Conservation (phyloP, 768 basidiomycete genomes). For the Pholiota microspora region DNA sequence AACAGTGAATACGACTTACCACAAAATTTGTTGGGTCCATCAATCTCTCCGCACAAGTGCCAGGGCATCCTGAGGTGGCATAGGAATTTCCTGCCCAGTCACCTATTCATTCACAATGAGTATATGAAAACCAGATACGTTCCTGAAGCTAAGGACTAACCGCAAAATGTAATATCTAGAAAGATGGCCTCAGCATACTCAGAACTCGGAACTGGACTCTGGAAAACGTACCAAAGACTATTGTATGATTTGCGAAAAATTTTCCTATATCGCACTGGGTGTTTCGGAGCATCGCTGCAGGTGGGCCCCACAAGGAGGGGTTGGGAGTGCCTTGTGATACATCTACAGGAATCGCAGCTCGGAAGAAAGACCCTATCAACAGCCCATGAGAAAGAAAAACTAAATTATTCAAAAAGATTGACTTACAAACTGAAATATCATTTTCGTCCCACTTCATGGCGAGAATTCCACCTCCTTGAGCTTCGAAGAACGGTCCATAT, state of each 20-base stretch:
- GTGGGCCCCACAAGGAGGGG: constrained; percentile 67
- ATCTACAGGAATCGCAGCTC: constrained; percentile 71
- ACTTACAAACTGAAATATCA: constrained; percentile 76
- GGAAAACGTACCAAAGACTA: constrained; percentile 64
- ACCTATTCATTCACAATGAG: constrained; percentile 35
- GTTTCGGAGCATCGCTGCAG: constrained; percentile 62
- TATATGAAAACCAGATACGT: background rate
- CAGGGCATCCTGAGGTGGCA: constrained; percentile 66
- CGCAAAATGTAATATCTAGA: constrained; percentile 82
- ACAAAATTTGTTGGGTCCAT: constrained; percentile 71
- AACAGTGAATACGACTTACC: too few species aligned
- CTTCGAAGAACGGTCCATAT: constrained; percentile 81
- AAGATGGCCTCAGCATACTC: background rate
- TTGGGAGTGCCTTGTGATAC: constrained; percentile 59
- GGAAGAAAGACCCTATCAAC: constrained; percentile 75
- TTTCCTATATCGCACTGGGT: constrained; percentile 54
- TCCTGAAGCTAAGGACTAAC: constrained; percentile 29
- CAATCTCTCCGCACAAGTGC: constrained; percentile 60
- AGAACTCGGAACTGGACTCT: constrained; percentile 19
- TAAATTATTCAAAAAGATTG: background rate
- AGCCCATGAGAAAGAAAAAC: constrained; percentile 4
- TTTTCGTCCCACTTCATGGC: constrained; percentile 88
- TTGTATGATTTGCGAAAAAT: constrained; percentile 67
- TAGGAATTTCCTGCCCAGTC: constrained; percentile 87
- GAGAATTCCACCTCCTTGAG: constrained; percentile 78